Evolutionary conservation across 2,329 filamentous ascomycete genomes (phyloP).

Genomic region (Fusarium armeniacum): DNA sequence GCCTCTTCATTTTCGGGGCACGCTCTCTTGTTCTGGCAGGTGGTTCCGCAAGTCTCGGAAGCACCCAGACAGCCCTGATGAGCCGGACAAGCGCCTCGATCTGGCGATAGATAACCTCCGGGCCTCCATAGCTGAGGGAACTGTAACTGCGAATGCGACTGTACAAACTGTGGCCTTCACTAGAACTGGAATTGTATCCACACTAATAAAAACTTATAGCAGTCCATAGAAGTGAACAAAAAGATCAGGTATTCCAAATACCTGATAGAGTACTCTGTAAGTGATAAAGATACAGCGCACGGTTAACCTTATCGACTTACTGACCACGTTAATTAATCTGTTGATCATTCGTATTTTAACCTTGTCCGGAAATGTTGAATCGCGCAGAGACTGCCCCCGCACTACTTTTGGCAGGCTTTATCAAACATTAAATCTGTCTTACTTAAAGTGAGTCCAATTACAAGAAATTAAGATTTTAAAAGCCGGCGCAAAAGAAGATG

Average conservation of each 20-base stretch:
- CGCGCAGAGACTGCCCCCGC: background rate
- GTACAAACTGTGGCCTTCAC: background rate
- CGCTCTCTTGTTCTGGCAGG: constrained; percentile 31
- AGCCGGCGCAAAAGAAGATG: background rate
- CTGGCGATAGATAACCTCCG: constrained; percentile 12
- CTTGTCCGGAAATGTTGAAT: background rate
- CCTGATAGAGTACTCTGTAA: background rate
- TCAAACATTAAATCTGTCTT: background rate
- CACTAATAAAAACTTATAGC: background rate
- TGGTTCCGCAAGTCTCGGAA: constrained; percentile 18
- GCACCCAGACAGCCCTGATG: constrained; percentile 5
- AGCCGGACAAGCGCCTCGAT: constrained; percentile 18
- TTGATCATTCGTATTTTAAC: background rate
- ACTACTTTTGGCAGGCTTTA: background rate
- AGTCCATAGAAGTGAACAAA: background rate
- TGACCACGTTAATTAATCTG: background rate
- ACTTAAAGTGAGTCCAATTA: background rate
- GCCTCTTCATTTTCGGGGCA: constrained; percentile 13
- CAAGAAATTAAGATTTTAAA: background rate
- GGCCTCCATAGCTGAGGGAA: constrained; percentile 5
- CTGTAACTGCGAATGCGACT: background rate
- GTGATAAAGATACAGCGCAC: background rate
- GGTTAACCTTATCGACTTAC: background rate
- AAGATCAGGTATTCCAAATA: constrained; percentile 3
- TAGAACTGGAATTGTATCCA: background rate